Conservation (phyloP, 768 basidiomycete genomes). For the Goffeauzyma gilvescens region DNA sequence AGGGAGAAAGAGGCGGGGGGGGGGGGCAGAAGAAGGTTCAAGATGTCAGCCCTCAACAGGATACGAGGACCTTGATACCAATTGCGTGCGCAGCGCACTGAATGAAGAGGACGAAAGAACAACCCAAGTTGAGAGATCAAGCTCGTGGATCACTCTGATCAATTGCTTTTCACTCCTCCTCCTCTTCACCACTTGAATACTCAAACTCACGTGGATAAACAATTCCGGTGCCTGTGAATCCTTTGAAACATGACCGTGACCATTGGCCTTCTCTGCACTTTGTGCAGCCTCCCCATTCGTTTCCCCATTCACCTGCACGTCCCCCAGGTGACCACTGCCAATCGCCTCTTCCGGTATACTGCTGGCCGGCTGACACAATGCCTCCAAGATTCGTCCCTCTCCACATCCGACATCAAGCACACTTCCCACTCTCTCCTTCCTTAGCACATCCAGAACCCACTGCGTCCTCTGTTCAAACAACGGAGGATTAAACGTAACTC, state of each 20-base stretch:
- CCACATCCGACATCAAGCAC: slow-evolving; percentile 33
- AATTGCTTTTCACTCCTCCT: no score
- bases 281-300: slow-evolving; percentile 13
- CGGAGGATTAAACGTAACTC: slow-evolving; percentile 23
- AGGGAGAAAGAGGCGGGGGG: neutral
- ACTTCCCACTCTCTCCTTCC: slow-evolving; percentile 20
- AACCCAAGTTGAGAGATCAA: no score
- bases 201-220: slow-evolving; percentile 24
- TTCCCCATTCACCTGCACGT: neutral
- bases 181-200: no score
- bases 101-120: no score
- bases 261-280: slow-evolving; percentile 3
- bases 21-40: neutral
- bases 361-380: slow-evolving; percentile 23
- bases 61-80: no score
- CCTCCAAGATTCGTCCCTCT: slow-evolving; percentile 25
- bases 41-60: no score
- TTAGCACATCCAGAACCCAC: slow-evolving; percentile 29
- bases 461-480: slow-evolving; percentile 26
- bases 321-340: neutral
- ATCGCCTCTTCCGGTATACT: slow-evolving; percentile 23
- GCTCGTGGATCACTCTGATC: no score
- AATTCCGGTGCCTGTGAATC: slow-evolving; percentile 12
- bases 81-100: no score
- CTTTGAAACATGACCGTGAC: neutral